Base-by-base conservation (phyloP, 176 grass and related monocot species). In the Thalia dealbata region DNA sequence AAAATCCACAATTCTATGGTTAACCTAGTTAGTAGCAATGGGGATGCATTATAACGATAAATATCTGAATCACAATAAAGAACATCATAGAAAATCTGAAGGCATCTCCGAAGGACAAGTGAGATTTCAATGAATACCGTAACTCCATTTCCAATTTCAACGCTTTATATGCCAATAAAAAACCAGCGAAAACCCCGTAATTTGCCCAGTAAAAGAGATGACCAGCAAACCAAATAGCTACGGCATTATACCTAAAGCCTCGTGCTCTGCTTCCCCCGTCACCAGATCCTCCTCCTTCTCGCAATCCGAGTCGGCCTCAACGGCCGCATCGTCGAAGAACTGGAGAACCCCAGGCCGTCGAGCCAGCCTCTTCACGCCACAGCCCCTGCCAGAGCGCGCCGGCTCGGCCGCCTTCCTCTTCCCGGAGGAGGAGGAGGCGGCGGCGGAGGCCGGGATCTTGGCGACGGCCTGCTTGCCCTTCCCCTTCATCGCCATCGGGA, bases 251-350 rank as follows among this genome's bases (percentile, higher is more conserved):
- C 84, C 79, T 25, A 74, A 26, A 9, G 84, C 74, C 61, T 84
- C 84, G 0, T 87, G 76, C 18, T 87, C 89, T 6, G 78, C 59
- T 38, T 81, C 76, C 35, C 79, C 76, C 35, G 51, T 52, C 23
- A 29, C 44, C 42, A 10, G 43, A 54, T 11, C 77, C 10, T 82
- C 86, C 14, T 86, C 77, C 1, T 88, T 80, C 7, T 91, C 86
- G 16, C 84, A 87, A 18, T 89, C 81, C 0, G 76, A 81, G 48
- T 88, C 85, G 55, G 73, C 81, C 3, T 86, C 83, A 26, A 72
- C 64, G 41, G 90, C 90, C 16, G 41, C 85, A 56, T 93, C 95
- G 46, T 99, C 95, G 71, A 99, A 50, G 79, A 87, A 99, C 83
- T 73, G 78, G 64, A 83, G 83, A 1, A 83, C 95, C 42, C 85